phyloP scores from a whole-genome alignment of 345 rosid genomes.

The Citrus trifoliata region DNA sequence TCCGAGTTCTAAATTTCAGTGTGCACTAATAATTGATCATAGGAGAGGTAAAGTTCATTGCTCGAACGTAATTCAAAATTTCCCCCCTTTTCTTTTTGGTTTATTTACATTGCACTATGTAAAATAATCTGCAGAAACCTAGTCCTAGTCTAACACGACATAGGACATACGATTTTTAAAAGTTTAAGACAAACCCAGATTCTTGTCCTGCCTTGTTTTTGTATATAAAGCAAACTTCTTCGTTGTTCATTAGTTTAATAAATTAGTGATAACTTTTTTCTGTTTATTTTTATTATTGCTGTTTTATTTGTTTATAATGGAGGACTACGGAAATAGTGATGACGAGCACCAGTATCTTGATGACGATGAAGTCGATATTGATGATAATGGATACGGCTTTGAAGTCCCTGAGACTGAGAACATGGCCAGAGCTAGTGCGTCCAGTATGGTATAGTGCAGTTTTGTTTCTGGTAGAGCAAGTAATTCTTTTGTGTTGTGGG shows the following conservation, averaged over 20 bases:
- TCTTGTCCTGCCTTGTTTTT: background rate
- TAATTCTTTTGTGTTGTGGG: background rate
- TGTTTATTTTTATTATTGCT: background rate
- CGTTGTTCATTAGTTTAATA: too few species aligned
- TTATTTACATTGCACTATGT: too few species aligned
- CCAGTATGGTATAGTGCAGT: background rate
- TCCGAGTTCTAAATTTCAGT: too few species aligned
- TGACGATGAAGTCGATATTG: background rate
- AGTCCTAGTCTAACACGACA: background rate
- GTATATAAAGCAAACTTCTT: background rate
- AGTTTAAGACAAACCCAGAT: too few species aligned
- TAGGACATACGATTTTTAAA: too few species aligned
- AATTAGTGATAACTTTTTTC: background rate
- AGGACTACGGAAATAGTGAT: background rate
- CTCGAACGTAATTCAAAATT: too few species aligned
- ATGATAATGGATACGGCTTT: background rate
- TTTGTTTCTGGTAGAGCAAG: background rate
- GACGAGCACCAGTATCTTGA: background rate
- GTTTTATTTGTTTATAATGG: background rate
- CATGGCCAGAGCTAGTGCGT: background rate
- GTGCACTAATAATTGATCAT: too few species aligned
- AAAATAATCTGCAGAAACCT: background rate
- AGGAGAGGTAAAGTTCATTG: too few species aligned
- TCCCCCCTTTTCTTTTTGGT: too few species aligned
- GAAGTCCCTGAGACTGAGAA: background rate